Evolutionary conservation across 352 stramenopile genomes (phyloP).

Genomic region (Nothophytophthora sp.): DNA sequence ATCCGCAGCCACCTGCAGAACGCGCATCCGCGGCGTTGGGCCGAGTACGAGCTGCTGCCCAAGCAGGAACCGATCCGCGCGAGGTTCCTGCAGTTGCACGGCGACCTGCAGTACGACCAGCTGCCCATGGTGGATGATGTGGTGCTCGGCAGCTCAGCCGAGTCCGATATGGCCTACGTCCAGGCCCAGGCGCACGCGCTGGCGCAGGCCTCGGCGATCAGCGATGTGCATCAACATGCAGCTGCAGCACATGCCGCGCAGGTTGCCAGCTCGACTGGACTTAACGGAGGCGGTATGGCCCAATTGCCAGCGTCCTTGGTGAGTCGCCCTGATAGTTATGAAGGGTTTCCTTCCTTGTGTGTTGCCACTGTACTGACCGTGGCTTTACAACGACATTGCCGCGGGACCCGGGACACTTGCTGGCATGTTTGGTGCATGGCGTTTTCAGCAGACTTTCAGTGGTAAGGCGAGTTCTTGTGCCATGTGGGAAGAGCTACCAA

Average conservation of each 20-base stretch:
- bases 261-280: slow-evolving; percentile 6
- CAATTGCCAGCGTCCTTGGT: slow-evolving; percentile 50
- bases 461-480: slow-evolving; percentile 26
- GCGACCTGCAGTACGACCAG: slow-evolving; percentile 67
- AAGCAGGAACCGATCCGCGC: slow-evolving; percentile 68
- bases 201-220: slow-evolving; percentile 29
- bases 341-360: slow-evolving; percentile 1
- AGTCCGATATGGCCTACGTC: slow-evolving; percentile 63
- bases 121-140: slow-evolving; percentile 75
- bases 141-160: slow-evolving; percentile 54
- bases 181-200: slow-evolving; percentile 48
- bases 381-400: too few relatives aligned
- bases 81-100: slow-evolving; percentile 64
- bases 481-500: background rate
- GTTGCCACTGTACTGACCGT: background rate
- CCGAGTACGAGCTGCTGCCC: slow-evolving; percentile 77
- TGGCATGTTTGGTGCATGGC: too few relatives aligned
- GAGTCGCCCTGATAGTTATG: slow-evolving; percentile 7
- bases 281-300: slow-evolving; percentile 12
- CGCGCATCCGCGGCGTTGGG: slow-evolving; percentile 72
- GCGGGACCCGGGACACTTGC: too few relatives aligned
- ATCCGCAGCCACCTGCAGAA: slow-evolving; percentile 85
- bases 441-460: slow-evolving; percentile 33
- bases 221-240: slow-evolving; percentile 36
- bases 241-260: slow-evolving; percentile 7